Evolutionary conservation across 495 filamentous ascomycete genomes (phyloP), one percentile per base, ranked within the genome.

Genomic region (Podospora didyma): DNA sequence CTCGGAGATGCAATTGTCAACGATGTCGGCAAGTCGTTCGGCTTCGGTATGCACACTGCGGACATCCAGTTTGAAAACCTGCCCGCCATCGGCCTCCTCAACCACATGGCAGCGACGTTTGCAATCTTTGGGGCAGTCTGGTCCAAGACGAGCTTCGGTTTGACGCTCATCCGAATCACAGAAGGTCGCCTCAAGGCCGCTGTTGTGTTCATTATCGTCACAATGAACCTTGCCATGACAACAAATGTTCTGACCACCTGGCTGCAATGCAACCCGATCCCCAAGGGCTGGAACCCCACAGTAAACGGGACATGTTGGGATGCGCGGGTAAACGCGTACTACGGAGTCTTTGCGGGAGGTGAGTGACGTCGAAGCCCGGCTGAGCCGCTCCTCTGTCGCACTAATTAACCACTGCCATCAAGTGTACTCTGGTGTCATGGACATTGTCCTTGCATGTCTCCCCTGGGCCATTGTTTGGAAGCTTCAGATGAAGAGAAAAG

Each of bases 61-160:
- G 51, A 62, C 23, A 45, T 69, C 46, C 10, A 41, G 6, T 47
- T 51, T 1, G 3, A 19, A 2, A 54, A 61, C 31, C 35, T 61
- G n/a, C 19, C 17, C 59, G n/a, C 22, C 23, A 0, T 69, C 20
- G 22, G 35, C 17, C 52, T 71, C 2, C n/a, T 61, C 9, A 23
- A 49, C 35, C 26, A 45, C 22, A 28, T 67, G 17, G 53, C 59
- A 0, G 58, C 51, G 17, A 41, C 55, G 3, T 49, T 64, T 3
- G 46, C 64, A 11, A 59, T 66, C 24, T 41, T 70, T 16, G 67
- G 62, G 0, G 67, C 69, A 6, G 67, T 66, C 46, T 69, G 66
- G 68, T 69, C 66, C 56, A 74, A 74, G 50, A 74, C 71, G 0
- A 69, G 69, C 1, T 72, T 71, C 26, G 71, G 61, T 9, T 46